phyloP scores from a whole-genome alignment of 176 grass and related monocot genomes.

The Oryza nivara region DNA sequence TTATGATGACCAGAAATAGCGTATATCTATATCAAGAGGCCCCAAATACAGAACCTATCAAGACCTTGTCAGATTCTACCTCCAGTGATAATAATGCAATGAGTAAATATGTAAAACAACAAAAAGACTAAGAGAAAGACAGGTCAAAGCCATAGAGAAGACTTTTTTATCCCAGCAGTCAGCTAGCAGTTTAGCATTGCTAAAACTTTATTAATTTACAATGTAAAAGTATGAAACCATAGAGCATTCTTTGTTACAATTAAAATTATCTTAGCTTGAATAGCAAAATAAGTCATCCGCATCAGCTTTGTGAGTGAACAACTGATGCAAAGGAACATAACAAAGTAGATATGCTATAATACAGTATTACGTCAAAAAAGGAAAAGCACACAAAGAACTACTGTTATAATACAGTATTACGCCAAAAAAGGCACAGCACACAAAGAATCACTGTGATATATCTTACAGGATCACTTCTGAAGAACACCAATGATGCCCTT shows the following conservation, averaged over 20 bases:
- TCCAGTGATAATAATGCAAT: background rate
- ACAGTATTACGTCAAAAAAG: conserved; percentile 21
- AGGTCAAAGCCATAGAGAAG: conserved; percentile 1
- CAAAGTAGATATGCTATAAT: conserved; percentile 13
- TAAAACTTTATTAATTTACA: conserved; percentile 29
- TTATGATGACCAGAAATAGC: background rate
- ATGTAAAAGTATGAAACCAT: background rate
- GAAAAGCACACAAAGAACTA: conserved; percentile 17
- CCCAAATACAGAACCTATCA: background rate
- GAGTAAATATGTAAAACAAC: conserved; percentile 9
- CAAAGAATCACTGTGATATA: conserved; percentile 20
- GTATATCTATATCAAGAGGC: conserved; percentile 10
- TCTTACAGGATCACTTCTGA: conserved; percentile 91
- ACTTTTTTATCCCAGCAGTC: conserved; percentile 6
- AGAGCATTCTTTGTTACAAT: conserved; percentile 1
- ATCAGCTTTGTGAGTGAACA: conserved; percentile 33
- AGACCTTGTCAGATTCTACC: background rate
- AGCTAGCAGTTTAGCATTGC: conserved; percentile 25
- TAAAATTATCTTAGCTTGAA: conserved; percentile 15
- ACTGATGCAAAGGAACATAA: conserved; percentile 35
- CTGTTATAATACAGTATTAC: background rate
- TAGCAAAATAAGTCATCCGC: conserved; percentile 29
- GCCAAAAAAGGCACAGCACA: background rate
- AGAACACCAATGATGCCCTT: conserved; percentile 88
- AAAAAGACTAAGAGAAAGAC: background rate